Evolutionary conservation across 1,139 yeast genomes (phyloP).

Genomic region (Zhuliangozyma parablackwelliae): DNA sequence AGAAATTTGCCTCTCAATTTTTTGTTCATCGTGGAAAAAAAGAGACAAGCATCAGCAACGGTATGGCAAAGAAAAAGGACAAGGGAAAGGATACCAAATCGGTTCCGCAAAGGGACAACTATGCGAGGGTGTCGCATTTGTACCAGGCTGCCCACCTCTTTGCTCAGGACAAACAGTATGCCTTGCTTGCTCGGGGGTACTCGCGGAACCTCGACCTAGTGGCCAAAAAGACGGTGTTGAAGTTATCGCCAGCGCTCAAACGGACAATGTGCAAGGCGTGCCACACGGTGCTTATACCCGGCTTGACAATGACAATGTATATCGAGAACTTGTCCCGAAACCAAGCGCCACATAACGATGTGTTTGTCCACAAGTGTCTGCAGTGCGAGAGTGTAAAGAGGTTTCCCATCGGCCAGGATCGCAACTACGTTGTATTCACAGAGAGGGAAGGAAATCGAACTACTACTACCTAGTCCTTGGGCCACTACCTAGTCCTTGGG

Average conservation of each 20-base stretch:
- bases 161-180: conserved; percentile 15
- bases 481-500: no score
- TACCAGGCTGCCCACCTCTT: conserved; percentile 45
- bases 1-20: no score
- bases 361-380: conserved; percentile 26
- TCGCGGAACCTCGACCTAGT: conserved; percentile 44
- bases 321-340: conserved; percentile 24
- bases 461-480: no score
- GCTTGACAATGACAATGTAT: conserved; percentile 32
- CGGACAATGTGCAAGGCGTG: conserved; percentile 61
- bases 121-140: conserved; percentile 53
- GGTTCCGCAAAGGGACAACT: conserved; percentile 55
- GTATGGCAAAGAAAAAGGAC: conserved; percentile 6
- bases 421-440: conserved; percentile 25
- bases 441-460: conserved; percentile 15
- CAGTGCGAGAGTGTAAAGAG: conserved; percentile 23
- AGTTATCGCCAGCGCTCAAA: conserved; percentile 58
- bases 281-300: conserved; percentile 43
- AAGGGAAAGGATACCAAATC: conserved; percentile 19
- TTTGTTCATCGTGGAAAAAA: not conserved
- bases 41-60: no score
- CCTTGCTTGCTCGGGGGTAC: conserved; percentile 46
- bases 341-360: conserved; percentile 26
- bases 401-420: conserved; percentile 32
- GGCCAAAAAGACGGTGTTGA: conserved; percentile 59